A percentile compares a stretch with the other conserved stretches of the same genome.
phyloP scores from a whole-genome alignment of 2,329 filamentous ascomycete genomes.

The Raffaelea albimanens region DNA sequence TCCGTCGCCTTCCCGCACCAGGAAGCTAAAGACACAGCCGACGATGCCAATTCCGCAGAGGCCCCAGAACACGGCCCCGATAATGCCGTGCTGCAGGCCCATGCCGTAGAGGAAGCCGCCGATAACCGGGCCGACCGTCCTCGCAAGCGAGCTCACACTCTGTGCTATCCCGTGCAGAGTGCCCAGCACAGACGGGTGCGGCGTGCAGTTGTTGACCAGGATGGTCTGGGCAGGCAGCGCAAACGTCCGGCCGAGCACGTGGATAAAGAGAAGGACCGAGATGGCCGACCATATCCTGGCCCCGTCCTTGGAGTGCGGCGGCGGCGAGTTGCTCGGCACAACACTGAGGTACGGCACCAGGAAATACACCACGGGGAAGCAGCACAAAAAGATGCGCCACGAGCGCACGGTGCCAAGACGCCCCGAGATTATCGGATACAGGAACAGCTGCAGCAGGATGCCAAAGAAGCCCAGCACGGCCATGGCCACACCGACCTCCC shows the following conservation, averaged over 20 bases:
- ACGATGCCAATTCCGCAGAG: slow-evolving; percentile 38
- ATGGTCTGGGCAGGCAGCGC: slow-evolving; percentile 49
- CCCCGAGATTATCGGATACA: slow-evolving; percentile 60
- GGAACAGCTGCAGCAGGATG: slow-evolving; percentile 60
- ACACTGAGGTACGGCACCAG: slow-evolving; percentile 62
- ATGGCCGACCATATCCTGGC: slow-evolving; percentile 56
- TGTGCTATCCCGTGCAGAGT: slow-evolving; percentile 49
- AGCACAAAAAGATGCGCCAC: slow-evolving; percentile 58
- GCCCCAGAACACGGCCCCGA: slow-evolving; percentile 51
- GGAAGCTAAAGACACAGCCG: slow-evolving; percentile 39
- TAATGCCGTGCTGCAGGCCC: slow-evolving; percentile 45
- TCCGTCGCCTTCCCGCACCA: slow-evolving; percentile 50
- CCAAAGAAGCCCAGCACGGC: slow-evolving; percentile 67
- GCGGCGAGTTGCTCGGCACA: slow-evolving; percentile 45
- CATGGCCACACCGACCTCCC: slow-evolving; percentile 67
- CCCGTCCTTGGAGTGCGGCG: slow-evolving; percentile 43
- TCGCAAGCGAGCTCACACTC: slow-evolving; percentile 46
- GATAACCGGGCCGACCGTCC: slow-evolving; percentile 51
- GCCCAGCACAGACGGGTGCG: slow-evolving; percentile 46
- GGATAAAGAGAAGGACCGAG: slow-evolving; percentile 50
- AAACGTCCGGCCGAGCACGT: slow-evolving; percentile 67
- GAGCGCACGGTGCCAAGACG: slow-evolving; percentile 58
- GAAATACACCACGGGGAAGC: slow-evolving; percentile 63
- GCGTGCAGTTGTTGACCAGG: slow-evolving; percentile 50
- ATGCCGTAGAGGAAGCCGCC: slow-evolving; percentile 52